Evolutionary conservation across 768 basidiomycete species (phyloP), one percentile per base, ranked within the genome.

Genomic region (Plicaturopsis crispa): DNA sequence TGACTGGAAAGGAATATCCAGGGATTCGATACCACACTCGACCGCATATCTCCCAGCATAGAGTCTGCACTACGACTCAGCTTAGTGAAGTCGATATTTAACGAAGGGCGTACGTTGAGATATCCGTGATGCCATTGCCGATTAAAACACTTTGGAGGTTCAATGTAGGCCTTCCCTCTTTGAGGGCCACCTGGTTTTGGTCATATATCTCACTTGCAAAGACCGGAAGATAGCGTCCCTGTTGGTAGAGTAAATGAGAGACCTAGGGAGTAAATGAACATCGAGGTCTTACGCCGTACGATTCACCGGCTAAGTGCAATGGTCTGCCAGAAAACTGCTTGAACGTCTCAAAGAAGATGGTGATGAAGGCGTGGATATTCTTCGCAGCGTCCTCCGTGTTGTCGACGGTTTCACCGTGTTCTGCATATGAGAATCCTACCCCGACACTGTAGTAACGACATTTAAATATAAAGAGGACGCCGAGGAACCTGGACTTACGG

Each of bases 291-390:
- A 84, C 85, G 1, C 74, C 85, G 46, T 88, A 89, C 13, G 62
- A 80, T 60, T 67, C 86, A 10, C 86, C 87, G 0, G 84, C 69
- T 36, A 89, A 65, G 46, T 87, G 83, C 32, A 90, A 66, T 1
- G 73, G 62, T 17, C 85, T 60, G 3, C 81, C 82, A 34, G 73
- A 54, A 56, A 84, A 87, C 46, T 84, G 72, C 11, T 67, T 63
- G 62, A 89, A 91, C 0, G 79, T 78, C 46, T 87, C 80, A 48
- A 87, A 84, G 60, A 88, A 87, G 39, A 90, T 80, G 2, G 73
- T 63, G 38, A 88, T 65, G 57, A 89, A 89, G 0, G 84, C 79
- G 35, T 80, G 68, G 26, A 88, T 63, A 49, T 89, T 81, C 44
- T 72, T 73, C 4, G 84, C 81, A 0, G 86, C 87, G n/a, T 78